Base-by-base conservation (phyloP, 2,329 filamentous ascomycete genomes). In the Pseudopyricularia javanii region DNA sequence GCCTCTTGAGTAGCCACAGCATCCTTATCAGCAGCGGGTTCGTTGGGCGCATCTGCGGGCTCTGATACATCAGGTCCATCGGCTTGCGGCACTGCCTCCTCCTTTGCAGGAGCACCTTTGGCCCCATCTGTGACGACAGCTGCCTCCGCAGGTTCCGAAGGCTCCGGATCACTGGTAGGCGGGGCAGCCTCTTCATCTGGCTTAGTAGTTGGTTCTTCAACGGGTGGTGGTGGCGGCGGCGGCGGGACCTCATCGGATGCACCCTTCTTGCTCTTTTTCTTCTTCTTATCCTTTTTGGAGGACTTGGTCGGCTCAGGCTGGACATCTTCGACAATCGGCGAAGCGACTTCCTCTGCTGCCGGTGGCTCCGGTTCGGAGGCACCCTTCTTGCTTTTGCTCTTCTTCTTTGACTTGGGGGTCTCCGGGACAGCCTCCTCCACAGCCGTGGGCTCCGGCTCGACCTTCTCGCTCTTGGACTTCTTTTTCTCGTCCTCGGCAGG, bases 171-270 rank as follows among this genome's bases (percentile, higher is more conserved):
- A 30, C 50, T 30, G 17, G 52, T 34, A 22, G 48, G 53, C 4
- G 56, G 54, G 48, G 53, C 52, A 8, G 54, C 56, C n/a, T 47
- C 54, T 20, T 55, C 53, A 3, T 37, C 33, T 22, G 52, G 32
- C 37, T 48, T 24, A 34, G 51, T 22, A 20, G 15, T 28, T 28
- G 47, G 15, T 14, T 45, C 40, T 12, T 45, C 22, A 3, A 45
- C 22, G 7, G 40, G 40, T 3, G 40, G 40, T 12, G 40, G 33
- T 4, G 33, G 33, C 33, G 15, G 33, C 11, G 33, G 33, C 33
- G 33, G 33, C 4, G 33, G 40, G 24, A 22, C 24, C 9, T 50
- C 32, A 20, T 50, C 32, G 5, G 30, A 8, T 34, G 30, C 48
- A n/a, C n/a, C 49, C 49, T 51, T 43, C 24, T 43, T 51, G 26